A percentile compares a stretch with the other conserved stretches of the same genome.
Evolutionary conservation across 306 rosid species (phyloP).

Genomic region (Quillaja saponaria): DNA sequence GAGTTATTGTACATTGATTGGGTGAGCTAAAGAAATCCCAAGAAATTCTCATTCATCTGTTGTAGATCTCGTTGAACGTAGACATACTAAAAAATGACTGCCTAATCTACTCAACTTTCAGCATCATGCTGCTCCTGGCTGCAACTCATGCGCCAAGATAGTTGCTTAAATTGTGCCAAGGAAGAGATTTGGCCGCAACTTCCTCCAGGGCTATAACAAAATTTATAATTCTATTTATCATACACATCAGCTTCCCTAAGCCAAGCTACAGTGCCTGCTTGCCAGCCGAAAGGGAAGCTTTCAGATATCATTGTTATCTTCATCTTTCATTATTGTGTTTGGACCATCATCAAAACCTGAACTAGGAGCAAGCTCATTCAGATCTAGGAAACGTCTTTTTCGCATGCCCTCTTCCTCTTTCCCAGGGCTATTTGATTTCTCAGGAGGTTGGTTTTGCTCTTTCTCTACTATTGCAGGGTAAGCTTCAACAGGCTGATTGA

Average conservation of each 20-base stretch:
- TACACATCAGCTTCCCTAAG: constrained; percentile 57
- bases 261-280: constrained; percentile 34
- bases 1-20: constrained; percentile 77
- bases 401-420: constrained; percentile 72
- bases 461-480: constrained; percentile 48
- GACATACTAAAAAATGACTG: constrained; percentile 79
- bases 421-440: constrained; percentile 63
- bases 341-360: constrained; percentile 90
- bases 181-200: constrained; percentile 59
- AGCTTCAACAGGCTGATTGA: constrained; percentile 48
- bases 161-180: constrained; percentile 59
- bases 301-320: constrained; percentile 61
- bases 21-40: constrained; percentile 63
- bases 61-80: constrained; percentile 53
- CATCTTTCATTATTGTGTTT: constrained; percentile 67
- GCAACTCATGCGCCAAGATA: constrained; percentile 57
- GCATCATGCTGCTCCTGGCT: constrained; percentile 65
- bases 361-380: constrained; percentile 93
- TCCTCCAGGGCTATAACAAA: constrained; percentile 69
- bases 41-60: constrained; percentile 66
- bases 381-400: constrained; percentile 84
- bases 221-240: constrained; percentile 67
- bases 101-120: constrained; percentile 80
- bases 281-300: constrained; percentile 45
- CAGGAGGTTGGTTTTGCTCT: constrained; percentile 63